Conservation (phyloP, 345 rosid genomes). For the Arabidopsis thaliana region DNA sequence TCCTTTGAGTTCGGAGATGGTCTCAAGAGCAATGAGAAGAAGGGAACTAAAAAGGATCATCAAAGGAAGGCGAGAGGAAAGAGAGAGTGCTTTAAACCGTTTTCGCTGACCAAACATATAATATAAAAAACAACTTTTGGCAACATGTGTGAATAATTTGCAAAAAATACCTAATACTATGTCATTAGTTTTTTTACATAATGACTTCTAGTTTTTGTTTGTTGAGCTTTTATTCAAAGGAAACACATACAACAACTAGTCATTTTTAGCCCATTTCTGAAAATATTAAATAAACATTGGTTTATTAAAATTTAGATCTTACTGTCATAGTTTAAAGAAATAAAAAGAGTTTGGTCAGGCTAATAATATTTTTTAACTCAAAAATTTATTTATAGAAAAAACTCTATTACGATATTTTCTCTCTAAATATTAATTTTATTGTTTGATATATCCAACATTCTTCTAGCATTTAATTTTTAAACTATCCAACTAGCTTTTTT, state of each 20-base stretch:
- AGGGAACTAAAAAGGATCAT: constrained; percentile 29
- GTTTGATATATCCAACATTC: too few relatives aligned
- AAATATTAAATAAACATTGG: background rate
- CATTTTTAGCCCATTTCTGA: background rate
- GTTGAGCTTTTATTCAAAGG: too few relatives aligned
- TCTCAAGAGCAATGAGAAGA: constrained; percentile 3
- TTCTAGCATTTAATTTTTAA: too few relatives aligned
- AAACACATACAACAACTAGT: background rate
- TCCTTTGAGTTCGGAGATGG: constrained; percentile 24
- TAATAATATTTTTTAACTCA: background rate
- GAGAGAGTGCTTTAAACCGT: constrained; percentile 32
- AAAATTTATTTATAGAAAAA: background rate
- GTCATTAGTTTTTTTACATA: background rate
- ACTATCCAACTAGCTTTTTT: background rate
- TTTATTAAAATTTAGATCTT: background rate
- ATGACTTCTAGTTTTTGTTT: constrained; percentile 11
- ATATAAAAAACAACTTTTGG: background rate
- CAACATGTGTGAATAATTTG: background rate
- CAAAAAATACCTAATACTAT: background rate
- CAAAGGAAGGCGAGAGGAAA: constrained; percentile 33
- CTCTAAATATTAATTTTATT: background rate
- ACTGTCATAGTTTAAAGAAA: background rate
- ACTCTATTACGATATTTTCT: background rate
- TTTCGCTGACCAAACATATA: constrained; percentile 49
- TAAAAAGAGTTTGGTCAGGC: background rate